These are phyloP conservation scores for Microbotryum intermedium DNA, from an alignment of 1,284 basidiomycete species.

Conservation along the genomic window DNA sequence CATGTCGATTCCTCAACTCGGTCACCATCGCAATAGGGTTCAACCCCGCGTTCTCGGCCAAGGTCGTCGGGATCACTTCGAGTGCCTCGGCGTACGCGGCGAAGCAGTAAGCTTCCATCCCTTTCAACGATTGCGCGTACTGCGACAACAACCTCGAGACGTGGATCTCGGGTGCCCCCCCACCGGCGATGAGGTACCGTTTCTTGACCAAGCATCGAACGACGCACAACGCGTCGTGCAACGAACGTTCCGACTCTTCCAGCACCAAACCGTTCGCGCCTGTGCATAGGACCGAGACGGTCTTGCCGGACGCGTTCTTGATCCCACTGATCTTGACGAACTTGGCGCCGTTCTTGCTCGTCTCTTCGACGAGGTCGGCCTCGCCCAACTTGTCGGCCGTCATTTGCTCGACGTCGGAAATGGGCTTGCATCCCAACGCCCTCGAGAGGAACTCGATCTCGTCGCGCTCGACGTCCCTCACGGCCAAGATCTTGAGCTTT, in stretches of 20 bases:
- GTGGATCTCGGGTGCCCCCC: constrained; percentile 96
- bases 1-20: constrained; percentile 92
- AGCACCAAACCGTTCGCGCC: constrained; percentile 89
- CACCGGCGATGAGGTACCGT: constrained; percentile 88
- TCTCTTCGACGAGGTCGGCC: constrained; percentile 92
- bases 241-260: constrained; percentile 92
- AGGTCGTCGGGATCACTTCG: constrained; percentile 94
- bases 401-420: constrained; percentile 96
- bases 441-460: constrained; percentile 97
- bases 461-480: constrained; percentile 97
- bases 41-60: constrained; percentile 96
- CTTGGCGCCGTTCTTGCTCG: constrained; percentile 72
- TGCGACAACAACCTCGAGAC: constrained; percentile 88
- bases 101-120: constrained; percentile 99
- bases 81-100: constrained; percentile 96
- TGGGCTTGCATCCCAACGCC: constrained; percentile 88
- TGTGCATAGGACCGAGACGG: constrained; percentile 91
- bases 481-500: constrained; percentile 90
- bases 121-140: constrained; percentile 86
- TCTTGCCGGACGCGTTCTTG: constrained; percentile 80
- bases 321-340: constrained; percentile 93
- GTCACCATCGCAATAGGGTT: constrained; percentile 99
- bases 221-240: constrained; percentile 97
- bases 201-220: constrained; percentile 98
- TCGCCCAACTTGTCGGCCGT: constrained; percentile 98